Evolutionary conservation across 257 asterid genomes (phyloP).

Genomic region (Lycium barbarum): DNA sequence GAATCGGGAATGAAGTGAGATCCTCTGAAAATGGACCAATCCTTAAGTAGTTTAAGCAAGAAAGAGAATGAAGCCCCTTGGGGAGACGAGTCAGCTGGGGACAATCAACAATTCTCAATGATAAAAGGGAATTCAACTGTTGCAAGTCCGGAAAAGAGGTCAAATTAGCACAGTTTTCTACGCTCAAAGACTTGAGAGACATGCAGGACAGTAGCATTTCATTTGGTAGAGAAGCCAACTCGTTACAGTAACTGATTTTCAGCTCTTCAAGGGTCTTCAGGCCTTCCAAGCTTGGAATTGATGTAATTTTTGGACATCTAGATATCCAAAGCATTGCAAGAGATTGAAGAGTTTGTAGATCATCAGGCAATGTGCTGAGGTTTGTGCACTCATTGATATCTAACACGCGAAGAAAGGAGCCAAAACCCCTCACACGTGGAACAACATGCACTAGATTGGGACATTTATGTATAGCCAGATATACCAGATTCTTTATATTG

Average conservation of each 20-base stretch:
- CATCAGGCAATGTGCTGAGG: conserved; percentile 31
- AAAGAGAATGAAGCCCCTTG: background rate
- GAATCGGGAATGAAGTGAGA: background rate
- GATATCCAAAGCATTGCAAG: conserved; percentile 15
- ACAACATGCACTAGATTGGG: conserved; percentile 14
- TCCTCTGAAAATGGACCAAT: conserved; percentile 26
- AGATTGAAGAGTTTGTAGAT: conserved; percentile 10
- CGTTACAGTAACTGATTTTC: conserved; percentile 4
- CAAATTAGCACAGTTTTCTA: conserved; percentile 4
- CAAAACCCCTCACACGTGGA: conserved; percentile 4
- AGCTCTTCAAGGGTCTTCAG: conserved; percentile 19
- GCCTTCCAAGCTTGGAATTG: conserved; percentile 27
- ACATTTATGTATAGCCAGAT: conserved; percentile 24
- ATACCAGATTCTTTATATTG: conserved; percentile 18
- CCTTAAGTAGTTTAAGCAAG: background rate
- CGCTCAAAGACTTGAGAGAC: background rate
- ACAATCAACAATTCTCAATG: conserved; percentile 16
- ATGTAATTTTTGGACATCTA: conserved; percentile 21
- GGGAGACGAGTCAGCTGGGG: conserved; percentile 18
- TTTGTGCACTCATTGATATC: background rate
- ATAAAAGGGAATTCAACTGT: background rate
- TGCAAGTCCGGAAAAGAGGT: conserved; percentile 18
- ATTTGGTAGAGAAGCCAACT: conserved; percentile 27
- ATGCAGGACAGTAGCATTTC: conserved; percentile 29
- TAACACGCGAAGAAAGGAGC: background rate